These are phyloP conservation scores for Dendrobium huoshanense DNA, from an alignment of 106 monocot species.

Conservation along the genomic window DNA sequence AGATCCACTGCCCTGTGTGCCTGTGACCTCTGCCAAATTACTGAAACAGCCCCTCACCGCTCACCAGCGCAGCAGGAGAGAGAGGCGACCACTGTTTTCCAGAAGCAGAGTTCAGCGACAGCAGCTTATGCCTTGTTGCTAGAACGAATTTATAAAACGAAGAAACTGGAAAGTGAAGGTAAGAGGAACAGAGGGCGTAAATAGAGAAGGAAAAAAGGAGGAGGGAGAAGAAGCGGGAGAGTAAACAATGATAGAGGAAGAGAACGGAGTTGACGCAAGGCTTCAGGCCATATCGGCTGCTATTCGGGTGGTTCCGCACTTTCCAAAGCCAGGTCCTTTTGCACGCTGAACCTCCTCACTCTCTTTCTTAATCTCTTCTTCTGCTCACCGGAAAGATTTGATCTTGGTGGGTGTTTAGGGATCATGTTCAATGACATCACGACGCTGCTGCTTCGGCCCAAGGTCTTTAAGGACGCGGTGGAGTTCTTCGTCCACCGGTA, in stretches of 20 bases:
- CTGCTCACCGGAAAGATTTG: neutral
- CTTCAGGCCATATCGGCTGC: slow-evolving; percentile 65
- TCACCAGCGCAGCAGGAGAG: neutral
- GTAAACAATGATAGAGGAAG: slow-evolving; percentile 33
- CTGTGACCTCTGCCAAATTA: neutral
- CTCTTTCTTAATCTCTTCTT: slow-evolving; percentile 1
- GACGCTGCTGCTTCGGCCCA: slow-evolving; percentile 67
- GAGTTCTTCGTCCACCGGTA: slow-evolving; percentile 80
- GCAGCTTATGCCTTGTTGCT: no score
- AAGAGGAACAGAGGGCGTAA: neutral
- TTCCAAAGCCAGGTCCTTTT: slow-evolving; percentile 79
- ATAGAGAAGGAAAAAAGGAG: slow-evolving; percentile 1
- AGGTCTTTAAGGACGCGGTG: slow-evolving; percentile 66
- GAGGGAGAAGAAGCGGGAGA: slow-evolving; percentile 5
- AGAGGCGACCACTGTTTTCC: neutral
- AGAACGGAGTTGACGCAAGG: slow-evolving; percentile 51
- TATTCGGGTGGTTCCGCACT: slow-evolving; percentile 89
- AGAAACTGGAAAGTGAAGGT: neutral
- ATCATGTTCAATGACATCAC: slow-evolving; percentile 97
- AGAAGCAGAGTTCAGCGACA: neutral
- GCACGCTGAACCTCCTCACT: neutral
- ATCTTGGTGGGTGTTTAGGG: slow-evolving; percentile 27
- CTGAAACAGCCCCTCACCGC: neutral
- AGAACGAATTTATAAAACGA: neutral
- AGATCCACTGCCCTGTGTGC: neutral